phyloP scores from a whole-genome alignment of 2,329 filamentous ascomycete species.

The Exophiala alcalophila region DNA sequence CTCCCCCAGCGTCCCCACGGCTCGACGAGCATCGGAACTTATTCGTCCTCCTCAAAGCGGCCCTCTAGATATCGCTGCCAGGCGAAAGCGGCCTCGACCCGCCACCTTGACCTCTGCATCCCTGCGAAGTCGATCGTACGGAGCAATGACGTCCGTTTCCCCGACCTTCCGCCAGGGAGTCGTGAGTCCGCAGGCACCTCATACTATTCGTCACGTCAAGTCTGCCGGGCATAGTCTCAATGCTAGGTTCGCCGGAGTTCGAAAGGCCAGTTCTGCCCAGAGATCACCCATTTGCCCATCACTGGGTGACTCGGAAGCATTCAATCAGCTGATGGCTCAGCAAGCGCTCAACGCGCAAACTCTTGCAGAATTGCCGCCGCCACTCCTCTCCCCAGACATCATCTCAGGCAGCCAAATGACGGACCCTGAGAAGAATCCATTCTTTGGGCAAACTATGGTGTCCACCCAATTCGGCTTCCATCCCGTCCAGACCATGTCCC shows the following conservation, averaged over 20 bases:
- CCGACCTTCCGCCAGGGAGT: slow-evolving; percentile 38
- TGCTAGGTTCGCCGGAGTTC: slow-evolving; percentile 45
- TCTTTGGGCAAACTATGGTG: slow-evolving; percentile 17
- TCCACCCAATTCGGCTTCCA: slow-evolving; percentile 16
- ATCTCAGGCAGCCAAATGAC: slow-evolving; percentile 10
- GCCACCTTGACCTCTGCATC: slow-evolving; percentile 45
- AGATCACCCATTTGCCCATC: slow-evolving; percentile 48
- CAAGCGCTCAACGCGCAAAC: slow-evolving; percentile 17
- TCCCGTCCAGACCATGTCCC: slow-evolving; percentile 15
- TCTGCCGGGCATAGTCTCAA: slow-evolving; percentile 44
- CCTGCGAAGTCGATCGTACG: slow-evolving; percentile 38
- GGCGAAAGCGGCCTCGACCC: slow-evolving; percentile 46
- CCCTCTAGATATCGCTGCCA: slow-evolving; percentile 46
- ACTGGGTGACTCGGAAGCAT: slow-evolving; percentile 43
- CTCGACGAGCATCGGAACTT: slow-evolving; percentile 63
- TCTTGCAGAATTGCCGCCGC: slow-evolving; percentile 18
- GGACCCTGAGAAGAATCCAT: slow-evolving; percentile 30
- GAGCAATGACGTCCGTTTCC: slow-evolving; percentile 41
- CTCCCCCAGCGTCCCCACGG: slow-evolving; percentile 9
- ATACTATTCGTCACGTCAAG: slow-evolving; percentile 46
- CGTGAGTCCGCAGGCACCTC: slow-evolving; percentile 35
- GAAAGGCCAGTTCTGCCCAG: slow-evolving; percentile 46
- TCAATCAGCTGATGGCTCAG: slow-evolving; percentile 33
- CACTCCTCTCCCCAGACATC: slow-evolving; percentile 19
- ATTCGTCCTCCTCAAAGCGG: slow-evolving; percentile 33